Conservation (phyloP, 768 basidiomycete genomes). For the Tubosaeta sp. region DNA sequence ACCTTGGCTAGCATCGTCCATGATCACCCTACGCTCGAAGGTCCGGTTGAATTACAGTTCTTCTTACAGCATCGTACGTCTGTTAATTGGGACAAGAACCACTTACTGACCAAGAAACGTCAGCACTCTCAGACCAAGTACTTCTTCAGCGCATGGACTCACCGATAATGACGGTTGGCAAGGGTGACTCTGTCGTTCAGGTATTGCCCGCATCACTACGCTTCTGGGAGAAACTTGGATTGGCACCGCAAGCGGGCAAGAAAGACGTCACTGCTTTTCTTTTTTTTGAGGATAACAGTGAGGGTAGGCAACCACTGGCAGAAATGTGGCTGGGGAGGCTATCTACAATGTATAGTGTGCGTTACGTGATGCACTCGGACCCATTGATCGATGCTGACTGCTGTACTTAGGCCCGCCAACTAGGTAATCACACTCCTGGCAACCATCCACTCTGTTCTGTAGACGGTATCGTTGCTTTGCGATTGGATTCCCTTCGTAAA, state of each 20-base stretch:
- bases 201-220: constrained; percentile 64
- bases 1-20: constrained; percentile 37
- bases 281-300: constrained; percentile 59
- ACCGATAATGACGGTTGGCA: constrained; percentile 63
- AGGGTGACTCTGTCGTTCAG: constrained; percentile 66
- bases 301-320: constrained; percentile 44
- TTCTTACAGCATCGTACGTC: constrained; percentile 42
- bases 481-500: constrained; percentile 71
- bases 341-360: constrained; percentile 54
- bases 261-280: constrained; percentile 70
- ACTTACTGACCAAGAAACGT: background rate
- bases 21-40: constrained; percentile 34
- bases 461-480: constrained; percentile 59
- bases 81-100: background rate
- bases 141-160: constrained; percentile 37
- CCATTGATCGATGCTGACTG: constrained; percentile 10
- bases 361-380: constrained; percentile 18
- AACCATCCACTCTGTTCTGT: constrained; percentile 40
- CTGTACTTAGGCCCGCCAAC: constrained; percentile 48
- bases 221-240: constrained; percentile 84
- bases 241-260: constrained; percentile 63
- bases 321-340: constrained; percentile 57
- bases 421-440: constrained; percentile 56
- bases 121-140: constrained; percentile 1
- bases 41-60: constrained; percentile 39